Percentiles rank a stretch among this genome's conserved stretches.
These are phyloP conservation scores for Fistulifera solaris DNA, from an alignment of 108 stramenopile species.

Conservation along the genomic window DNA sequence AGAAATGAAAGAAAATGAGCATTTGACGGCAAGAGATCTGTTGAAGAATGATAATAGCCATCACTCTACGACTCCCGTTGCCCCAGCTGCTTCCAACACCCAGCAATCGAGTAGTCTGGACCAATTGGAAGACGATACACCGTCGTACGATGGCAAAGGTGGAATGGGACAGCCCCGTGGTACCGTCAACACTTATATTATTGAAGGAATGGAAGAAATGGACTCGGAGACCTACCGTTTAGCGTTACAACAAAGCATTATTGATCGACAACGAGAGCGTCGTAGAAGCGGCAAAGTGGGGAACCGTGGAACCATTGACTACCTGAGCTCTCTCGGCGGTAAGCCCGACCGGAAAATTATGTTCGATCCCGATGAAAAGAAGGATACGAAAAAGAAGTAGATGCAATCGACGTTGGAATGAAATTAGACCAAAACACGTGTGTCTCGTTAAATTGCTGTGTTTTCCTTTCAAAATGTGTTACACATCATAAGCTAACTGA, in stretches of 20 bases:
- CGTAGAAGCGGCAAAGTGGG: constrained; percentile 15
- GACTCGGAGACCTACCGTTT: constrained; percentile 62
- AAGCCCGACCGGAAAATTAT: too few species aligned
- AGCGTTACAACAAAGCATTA: constrained; percentile 56
- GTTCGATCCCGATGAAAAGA: neutral
- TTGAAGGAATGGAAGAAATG: constrained; percentile 80
- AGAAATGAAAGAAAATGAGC: constrained; percentile 56
- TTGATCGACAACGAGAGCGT: constrained; percentile 34
- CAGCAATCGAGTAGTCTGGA: neutral
- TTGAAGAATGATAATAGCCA: neutral
- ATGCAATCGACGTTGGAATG: neutral
- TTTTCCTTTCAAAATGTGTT: neutral
- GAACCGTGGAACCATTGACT: constrained; percentile 26
- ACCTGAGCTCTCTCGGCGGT: constrained; percentile 15
- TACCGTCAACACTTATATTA: constrained; percentile 65
- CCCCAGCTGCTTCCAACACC: constrained; percentile 1
- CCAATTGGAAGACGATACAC: constrained; percentile 21
- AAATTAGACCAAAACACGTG: neutral
- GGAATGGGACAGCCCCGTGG: constrained; percentile 52
- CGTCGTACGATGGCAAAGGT: constrained; percentile 36
- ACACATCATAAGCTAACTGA: neutral
- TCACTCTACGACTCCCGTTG: neutral
- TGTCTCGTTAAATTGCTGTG: neutral
- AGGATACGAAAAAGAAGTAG: constrained; percentile 3
- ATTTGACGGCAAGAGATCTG: constrained; percentile 5